These are phyloP conservation scores for Lepidium sativum DNA, from an alignment of 345 rosid genomes.

Conservation along the genomic window DNA sequence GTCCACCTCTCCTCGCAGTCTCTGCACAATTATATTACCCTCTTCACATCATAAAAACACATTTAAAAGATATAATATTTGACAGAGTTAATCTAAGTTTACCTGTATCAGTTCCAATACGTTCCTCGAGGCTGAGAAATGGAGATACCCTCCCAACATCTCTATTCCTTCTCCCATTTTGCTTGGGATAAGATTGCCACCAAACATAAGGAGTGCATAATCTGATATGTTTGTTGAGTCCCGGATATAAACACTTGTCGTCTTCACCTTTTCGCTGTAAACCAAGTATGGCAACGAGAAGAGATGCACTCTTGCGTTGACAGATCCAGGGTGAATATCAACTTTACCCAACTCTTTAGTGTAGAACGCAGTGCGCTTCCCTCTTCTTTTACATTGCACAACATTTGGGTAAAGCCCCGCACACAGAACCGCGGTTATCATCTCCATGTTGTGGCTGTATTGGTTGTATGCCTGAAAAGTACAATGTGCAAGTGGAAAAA, in stretches of 20 bases:
- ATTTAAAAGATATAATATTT: not conserved
- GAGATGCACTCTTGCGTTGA: slow-evolving; percentile 65
- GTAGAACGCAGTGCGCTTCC: slow-evolving; percentile 82
- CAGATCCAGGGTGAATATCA: slow-evolving; percentile 90
- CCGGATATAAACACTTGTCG: slow-evolving; percentile 58
- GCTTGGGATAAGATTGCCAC: slow-evolving; percentile 72
- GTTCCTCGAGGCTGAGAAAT: slow-evolving; percentile 81
- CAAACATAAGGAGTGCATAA: slow-evolving; percentile 88
- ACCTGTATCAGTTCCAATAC: slow-evolving; percentile 76
- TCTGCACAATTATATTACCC: slow-evolving; percentile 36
- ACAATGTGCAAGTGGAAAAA: not conserved
- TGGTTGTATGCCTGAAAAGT: slow-evolving; percentile 69
- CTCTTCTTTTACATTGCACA: slow-evolving; percentile 95
- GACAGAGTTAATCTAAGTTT: slow-evolving; percentile 4
- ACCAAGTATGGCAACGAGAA: slow-evolving; percentile 87
- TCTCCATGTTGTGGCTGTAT: slow-evolving; percentile 77
- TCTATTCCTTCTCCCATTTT: slow-evolving; percentile 79
- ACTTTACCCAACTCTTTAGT: slow-evolving; percentile 95
- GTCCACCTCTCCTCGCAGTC: slow-evolving; percentile 72
- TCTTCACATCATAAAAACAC: not conserved
- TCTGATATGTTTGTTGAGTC: slow-evolving; percentile 96
- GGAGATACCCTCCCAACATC: slow-evolving; percentile 96
- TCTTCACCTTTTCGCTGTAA: slow-evolving; percentile 92
- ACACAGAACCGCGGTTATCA: slow-evolving; percentile 78
- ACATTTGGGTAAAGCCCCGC: slow-evolving; percentile 98